phyloP scores from a whole-genome alignment of 1,139 yeast genomes.

The Hemisphaericaspora subhashii region DNA sequence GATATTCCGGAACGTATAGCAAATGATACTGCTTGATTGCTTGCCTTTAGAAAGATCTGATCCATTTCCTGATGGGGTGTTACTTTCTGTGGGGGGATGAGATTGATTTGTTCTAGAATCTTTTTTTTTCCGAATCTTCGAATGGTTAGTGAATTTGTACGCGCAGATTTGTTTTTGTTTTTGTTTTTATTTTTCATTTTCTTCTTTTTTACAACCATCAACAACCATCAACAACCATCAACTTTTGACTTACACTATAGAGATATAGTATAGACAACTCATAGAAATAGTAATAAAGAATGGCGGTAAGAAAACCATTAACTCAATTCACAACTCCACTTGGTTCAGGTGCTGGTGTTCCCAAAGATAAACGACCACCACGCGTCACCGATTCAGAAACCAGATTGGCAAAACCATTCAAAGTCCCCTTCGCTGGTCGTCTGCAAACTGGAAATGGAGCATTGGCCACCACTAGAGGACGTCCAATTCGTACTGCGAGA shows the following conservation, averaged over 20 bases:
- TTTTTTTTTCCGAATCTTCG: not conserved
- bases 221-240: not conserved
- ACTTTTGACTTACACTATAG: no score
- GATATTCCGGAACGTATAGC: conserved; percentile 80
- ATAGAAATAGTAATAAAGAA: conserved; percentile 6
- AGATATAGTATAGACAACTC: not conserved
- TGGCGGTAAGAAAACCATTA: conserved; percentile 36
- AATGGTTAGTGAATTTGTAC: not conserved
- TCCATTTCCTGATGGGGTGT: conserved; percentile 29
- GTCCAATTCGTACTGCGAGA: conserved; percentile 21
- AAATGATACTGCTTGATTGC: conserved; percentile 76
- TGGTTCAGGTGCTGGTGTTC: conserved; percentile 48
- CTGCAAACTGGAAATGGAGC: conserved; percentile 13
- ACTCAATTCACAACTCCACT: conserved; percentile 44
- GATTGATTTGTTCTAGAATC: no score
- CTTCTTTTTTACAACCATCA: not conserved
- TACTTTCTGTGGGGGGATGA: no score
- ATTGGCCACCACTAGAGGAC: conserved; percentile 16
- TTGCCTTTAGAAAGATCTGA: conserved; percentile 55
- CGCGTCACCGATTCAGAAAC: conserved; percentile 35
- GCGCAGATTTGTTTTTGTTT: conserved; percentile 4
- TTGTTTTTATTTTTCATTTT: conserved; percentile 1
- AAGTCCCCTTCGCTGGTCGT: conserved; percentile 40
- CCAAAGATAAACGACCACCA: conserved; percentile 43
- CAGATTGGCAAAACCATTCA: conserved; percentile 42